These are phyloP conservation scores for Paracoccidioides lutzii DNA, from an alignment of 2,329 filamentous ascomycete species.

Conservation along the genomic window DNA sequence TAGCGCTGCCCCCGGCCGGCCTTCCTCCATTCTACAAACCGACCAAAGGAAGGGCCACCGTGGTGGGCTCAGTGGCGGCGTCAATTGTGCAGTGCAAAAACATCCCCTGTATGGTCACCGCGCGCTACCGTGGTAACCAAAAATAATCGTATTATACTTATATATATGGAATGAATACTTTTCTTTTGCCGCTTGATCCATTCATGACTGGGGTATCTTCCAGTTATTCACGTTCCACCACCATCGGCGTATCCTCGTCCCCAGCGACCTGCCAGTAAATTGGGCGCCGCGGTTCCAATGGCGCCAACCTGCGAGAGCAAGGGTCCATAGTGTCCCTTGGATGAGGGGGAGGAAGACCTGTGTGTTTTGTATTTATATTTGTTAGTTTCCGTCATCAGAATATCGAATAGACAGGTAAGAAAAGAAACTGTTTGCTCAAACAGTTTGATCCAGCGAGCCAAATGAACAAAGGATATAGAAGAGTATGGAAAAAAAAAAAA, in stretches of 20 bases:
- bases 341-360: constrained; percentile 74
- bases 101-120: too few species aligned
- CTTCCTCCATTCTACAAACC: too few species aligned
- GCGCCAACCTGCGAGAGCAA: constrained; percentile 76
- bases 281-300: constrained; percentile 72
- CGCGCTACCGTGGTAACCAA: too few species aligned
- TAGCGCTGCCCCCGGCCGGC: too few species aligned
- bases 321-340: constrained; percentile 81
- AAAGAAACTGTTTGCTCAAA: too few species aligned
- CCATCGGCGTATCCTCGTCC: constrained; percentile 71
- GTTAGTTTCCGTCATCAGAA: not conserved
- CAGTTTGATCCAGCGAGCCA: too few species aligned
- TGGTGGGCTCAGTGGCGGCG: too few species aligned
- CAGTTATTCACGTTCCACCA: constrained; percentile 95
- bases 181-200: not conserved
- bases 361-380: not conserved
- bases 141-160: not conserved
- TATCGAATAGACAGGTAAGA: too few species aligned
- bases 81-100: too few species aligned
- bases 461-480: too few species aligned
- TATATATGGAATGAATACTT: not conserved
- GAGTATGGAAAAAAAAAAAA: not conserved
- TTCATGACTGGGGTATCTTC: constrained; percentile 44
- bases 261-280: constrained; percentile 62
- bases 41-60: too few species aligned